These are phyloP conservation scores for Candida nitratophila DNA, from an alignment of 805 yeast genomes.

Conservation along the genomic window DNA sequence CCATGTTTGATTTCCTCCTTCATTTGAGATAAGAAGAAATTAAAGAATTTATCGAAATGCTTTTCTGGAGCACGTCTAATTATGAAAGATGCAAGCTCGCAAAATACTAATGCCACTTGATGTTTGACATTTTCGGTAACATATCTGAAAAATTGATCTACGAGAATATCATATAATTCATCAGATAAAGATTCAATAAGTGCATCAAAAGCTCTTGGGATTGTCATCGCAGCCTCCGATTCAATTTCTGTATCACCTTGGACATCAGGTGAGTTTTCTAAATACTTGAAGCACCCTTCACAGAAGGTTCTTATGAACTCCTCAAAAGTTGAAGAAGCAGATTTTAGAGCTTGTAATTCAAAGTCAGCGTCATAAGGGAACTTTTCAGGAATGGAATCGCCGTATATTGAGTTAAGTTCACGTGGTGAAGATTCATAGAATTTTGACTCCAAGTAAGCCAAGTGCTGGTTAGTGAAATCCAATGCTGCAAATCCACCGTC, in stretches of 20 bases:
- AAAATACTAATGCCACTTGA: constrained; percentile 57
- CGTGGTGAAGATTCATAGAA: constrained; percentile 26
- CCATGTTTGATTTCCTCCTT: constrained; percentile 69
- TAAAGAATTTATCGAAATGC: constrained; percentile 37
- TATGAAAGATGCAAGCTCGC: constrained; percentile 66
- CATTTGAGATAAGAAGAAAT: constrained; percentile 43
- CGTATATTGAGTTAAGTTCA: constrained; percentile 11
- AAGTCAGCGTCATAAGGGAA: constrained; percentile 37
- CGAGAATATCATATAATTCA: constrained; percentile 39
- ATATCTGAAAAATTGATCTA: constrained; percentile 46
- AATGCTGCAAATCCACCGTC: constrained; percentile 32
- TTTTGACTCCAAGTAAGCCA: constrained; percentile 43
- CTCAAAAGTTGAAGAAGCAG: constrained; percentile 67
- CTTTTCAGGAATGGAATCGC: constrained; percentile 12
- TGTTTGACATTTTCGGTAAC: constrained; percentile 52
- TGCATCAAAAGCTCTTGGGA: constrained; percentile 33
- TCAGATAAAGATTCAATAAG: constrained; percentile 56
- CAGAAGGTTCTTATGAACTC: constrained; percentile 50
- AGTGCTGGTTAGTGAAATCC: constrained; percentile 61
- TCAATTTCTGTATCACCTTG: constrained; percentile 46
- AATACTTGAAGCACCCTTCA: constrained; percentile 50
- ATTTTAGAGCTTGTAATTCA: constrained; percentile 52
- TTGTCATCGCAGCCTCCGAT: constrained; percentile 33
- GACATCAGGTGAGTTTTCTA: constrained; percentile 65
- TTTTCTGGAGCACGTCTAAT: constrained; percentile 54